Evolutionary conservation across 768 basidiomycete species (phyloP).

Genomic region (Strobilomyces echinocephalus): DNA sequence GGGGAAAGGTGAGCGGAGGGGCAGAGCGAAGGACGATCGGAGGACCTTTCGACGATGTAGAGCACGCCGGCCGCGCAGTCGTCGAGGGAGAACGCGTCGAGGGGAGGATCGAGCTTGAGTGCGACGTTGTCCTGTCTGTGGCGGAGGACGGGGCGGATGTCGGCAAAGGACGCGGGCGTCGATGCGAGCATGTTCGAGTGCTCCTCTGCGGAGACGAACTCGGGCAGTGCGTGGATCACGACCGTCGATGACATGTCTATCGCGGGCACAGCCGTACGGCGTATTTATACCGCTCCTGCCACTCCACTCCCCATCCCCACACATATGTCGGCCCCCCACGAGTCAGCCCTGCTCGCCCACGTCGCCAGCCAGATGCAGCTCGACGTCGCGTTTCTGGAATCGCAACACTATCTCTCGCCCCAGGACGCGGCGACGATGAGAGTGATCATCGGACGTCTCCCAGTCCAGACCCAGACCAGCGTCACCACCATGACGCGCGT

Average conservation of each 20-base stretch:
- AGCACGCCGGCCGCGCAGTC: slow-evolving; percentile 61
- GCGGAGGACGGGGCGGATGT: slow-evolving; percentile 79
- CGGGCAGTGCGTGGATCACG: slow-evolving; percentile 39
- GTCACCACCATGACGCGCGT: slow-evolving; percentile 14
- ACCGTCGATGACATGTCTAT: slow-evolving; percentile 13
- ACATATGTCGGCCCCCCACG: slow-evolving; percentile 25
- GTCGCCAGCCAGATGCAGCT: slow-evolving; percentile 52
- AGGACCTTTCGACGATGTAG: slow-evolving; percentile 83
- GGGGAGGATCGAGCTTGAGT: slow-evolving; percentile 62
- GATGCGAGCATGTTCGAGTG: slow-evolving; percentile 63
- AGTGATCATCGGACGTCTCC: slow-evolving; percentile 46
- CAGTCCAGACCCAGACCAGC: slow-evolving; percentile 19
- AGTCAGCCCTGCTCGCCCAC: slow-evolving; percentile 53
- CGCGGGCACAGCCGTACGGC: slow-evolving; percentile 10
- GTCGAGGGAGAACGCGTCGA: slow-evolving; percentile 52
- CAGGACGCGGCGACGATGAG: slow-evolving; percentile 41
- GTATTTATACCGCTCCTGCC: slow-evolving; percentile 10
- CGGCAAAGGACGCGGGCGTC: slow-evolving; percentile 79
- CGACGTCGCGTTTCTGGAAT: slow-evolving; percentile 54
- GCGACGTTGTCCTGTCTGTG: slow-evolving; percentile 71
- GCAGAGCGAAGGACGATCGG: slow-evolving; percentile 3
- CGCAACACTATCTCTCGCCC: slow-evolving; percentile 49
- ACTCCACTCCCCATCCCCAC: background rate
- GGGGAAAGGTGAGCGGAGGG: background rate
- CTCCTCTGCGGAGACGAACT: slow-evolving; percentile 56